These are phyloP conservation scores for Sisymbrium irio DNA, from an alignment of 345 rosid genomes.

Conservation along the genomic window DNA sequence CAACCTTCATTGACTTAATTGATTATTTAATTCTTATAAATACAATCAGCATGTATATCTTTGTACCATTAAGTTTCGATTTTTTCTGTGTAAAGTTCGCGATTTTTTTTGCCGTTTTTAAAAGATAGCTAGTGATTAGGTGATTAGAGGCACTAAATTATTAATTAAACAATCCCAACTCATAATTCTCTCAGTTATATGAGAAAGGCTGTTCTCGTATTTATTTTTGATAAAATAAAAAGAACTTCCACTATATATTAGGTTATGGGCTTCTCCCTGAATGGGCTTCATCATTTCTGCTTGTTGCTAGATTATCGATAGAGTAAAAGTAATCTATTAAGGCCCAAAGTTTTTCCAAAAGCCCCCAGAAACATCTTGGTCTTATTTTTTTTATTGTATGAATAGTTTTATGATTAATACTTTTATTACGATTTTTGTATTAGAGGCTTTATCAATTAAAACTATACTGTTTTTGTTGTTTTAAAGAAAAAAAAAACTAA, in stretches of 20 bases:
- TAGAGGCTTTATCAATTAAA: neutral
- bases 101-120: no score
- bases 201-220: neutral
- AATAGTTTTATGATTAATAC: neutral
- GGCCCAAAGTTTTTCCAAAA: neutral
- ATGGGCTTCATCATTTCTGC: neutral
- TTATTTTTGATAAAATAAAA: neutral
- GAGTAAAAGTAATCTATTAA: neutral
- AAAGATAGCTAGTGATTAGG: no score
- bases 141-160: no score
- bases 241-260: neutral
- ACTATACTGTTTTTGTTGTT: no score
- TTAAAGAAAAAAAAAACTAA: no score
- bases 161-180: neutral
- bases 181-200: neutral
- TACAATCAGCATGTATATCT: no score
- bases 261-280: neutral
- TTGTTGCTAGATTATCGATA: neutral
- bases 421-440: neutral
- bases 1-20: no score
- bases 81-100: no score
- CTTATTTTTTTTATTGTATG: neutral
- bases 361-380: neutral
- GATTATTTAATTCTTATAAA: no score
- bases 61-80: no score